These are phyloP conservation scores for Epicoccum sorghinum DNA, from an alignment of 2,329 filamentous ascomycete species.

Conservation along the genomic window DNA sequence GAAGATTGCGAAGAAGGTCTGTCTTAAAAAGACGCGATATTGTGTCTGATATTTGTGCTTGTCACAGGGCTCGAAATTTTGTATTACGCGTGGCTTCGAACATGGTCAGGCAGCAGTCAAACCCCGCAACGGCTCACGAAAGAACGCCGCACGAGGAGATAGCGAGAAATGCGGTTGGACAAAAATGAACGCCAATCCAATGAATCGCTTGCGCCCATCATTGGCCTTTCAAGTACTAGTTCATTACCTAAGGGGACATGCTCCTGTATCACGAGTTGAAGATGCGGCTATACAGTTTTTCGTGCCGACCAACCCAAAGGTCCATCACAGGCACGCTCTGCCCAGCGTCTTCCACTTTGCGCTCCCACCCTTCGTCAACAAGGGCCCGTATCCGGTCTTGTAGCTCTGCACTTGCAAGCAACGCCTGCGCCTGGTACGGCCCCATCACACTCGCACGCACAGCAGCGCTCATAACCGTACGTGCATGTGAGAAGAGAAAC, in stretches of 20 bases:
- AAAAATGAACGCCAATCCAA: not conserved
- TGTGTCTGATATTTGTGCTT: no score
- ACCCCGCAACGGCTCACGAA: constrained; percentile 15
- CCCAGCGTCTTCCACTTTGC: constrained; percentile 68
- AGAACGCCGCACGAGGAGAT: constrained; percentile 22
- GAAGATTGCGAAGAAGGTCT: not conserved
- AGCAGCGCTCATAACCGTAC: constrained; percentile 76
- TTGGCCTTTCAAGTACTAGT: not conserved
- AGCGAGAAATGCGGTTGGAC: constrained; percentile 8
- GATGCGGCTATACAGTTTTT: constrained; percentile 82
- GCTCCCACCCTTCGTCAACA: constrained; percentile 66
- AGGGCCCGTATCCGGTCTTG: constrained; percentile 63
- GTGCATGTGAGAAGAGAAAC: constrained; percentile 77
- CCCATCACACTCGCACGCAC: constrained; percentile 80
- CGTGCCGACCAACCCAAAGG: constrained; percentile 82
- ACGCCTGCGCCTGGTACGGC: constrained; percentile 77
- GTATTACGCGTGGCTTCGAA: no score
- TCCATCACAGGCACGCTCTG: constrained; percentile 80
- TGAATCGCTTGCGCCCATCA: no score
- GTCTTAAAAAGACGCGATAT: no score
- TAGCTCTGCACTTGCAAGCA: constrained; percentile 68
- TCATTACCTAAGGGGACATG: not conserved
- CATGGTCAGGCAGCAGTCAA: constrained; percentile 17
- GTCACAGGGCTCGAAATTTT: no score
- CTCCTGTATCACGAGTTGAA: constrained; percentile 71